phyloP scores from a whole-genome alignment of 1,284 basidiomycete genomes.

The Ceratobasidium sp. region DNA sequence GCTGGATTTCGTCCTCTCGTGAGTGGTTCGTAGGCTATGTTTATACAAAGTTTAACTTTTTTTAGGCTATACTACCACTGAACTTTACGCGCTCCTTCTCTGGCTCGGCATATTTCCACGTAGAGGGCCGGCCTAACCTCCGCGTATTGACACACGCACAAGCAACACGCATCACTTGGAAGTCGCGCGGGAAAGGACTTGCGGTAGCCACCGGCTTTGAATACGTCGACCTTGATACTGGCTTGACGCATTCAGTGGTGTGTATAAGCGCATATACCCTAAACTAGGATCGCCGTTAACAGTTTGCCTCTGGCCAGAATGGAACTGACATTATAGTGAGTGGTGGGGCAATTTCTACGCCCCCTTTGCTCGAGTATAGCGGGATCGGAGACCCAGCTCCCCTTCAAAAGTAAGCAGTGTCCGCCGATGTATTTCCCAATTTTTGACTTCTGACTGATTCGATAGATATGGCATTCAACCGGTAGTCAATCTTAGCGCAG shows the following conservation, averaged over 20 bases:
- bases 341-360: background rate
- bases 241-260: background rate
- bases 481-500: background rate
- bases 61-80: background rate
- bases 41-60: background rate
- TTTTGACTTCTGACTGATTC: background rate
- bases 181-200: background rate
- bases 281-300: background rate
- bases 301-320: background rate
- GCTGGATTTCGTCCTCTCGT: constrained; percentile 1
- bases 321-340: constrained; percentile 2
- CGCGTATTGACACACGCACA: background rate
- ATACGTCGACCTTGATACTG: background rate
- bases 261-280: background rate
- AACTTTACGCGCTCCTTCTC: background rate
- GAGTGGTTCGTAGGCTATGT: background rate
- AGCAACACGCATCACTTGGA: background rate
- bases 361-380: background rate
- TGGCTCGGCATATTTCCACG: background rate
- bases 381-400: background rate
- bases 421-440: background rate
- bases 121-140: background rate
- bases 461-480: background rate
- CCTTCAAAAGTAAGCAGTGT: background rate
- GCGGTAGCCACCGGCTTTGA: background rate